phyloP scores from a whole-genome alignment of 1,139 yeast species.

The Scheffersomyces titani region DNA sequence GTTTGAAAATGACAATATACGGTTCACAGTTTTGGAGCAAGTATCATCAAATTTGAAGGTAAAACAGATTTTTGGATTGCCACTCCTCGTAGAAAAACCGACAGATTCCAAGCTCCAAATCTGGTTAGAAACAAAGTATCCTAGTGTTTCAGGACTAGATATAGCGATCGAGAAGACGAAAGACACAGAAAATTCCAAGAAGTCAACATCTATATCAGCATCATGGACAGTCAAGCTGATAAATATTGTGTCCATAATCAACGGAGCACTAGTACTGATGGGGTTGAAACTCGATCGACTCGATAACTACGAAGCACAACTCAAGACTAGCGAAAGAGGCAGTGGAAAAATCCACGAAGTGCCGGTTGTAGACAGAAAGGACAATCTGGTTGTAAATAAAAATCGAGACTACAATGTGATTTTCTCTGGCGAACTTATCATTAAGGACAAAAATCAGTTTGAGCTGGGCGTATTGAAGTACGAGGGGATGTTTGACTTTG shows the following conservation, averaged over 20 bases:
- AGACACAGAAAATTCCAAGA: conserved; percentile 1
- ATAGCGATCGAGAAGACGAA: conserved; percentile 15
- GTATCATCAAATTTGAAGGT: conserved; percentile 22
- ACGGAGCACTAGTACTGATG: conserved; percentile 22
- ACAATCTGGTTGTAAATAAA: conserved; percentile 11
- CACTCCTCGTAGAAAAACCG: conserved; percentile 20
- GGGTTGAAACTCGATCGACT: conserved; percentile 29
- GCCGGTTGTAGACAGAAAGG: conserved; percentile 9
- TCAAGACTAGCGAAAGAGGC: conserved; percentile 24
- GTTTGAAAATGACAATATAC: conserved; percentile 24
- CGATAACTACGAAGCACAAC: conserved; percentile 20
- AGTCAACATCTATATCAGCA: conserved; percentile 4
- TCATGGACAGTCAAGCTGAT: conserved; percentile 33
- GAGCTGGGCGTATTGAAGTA: conserved; percentile 23
- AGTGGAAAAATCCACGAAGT: conserved; percentile 23
- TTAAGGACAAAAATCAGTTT: conserved; percentile 18
- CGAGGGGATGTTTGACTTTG: conserved; percentile 33
- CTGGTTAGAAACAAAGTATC: conserved; percentile 32
- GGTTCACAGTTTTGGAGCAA: conserved; percentile 30
- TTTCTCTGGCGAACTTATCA: conserved; percentile 24
- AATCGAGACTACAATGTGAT: conserved; percentile 23
- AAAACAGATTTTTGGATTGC: conserved; percentile 30
- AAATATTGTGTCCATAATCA: conserved; percentile 18
- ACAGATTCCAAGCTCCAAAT: conserved; percentile 18
- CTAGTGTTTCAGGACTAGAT: conserved; percentile 33